Evolutionary conservation across 2,329 filamentous ascomycete genomes (phyloP), one percentile per base, ranked within the genome.

Genomic region (Talaromyces sp.): DNA sequence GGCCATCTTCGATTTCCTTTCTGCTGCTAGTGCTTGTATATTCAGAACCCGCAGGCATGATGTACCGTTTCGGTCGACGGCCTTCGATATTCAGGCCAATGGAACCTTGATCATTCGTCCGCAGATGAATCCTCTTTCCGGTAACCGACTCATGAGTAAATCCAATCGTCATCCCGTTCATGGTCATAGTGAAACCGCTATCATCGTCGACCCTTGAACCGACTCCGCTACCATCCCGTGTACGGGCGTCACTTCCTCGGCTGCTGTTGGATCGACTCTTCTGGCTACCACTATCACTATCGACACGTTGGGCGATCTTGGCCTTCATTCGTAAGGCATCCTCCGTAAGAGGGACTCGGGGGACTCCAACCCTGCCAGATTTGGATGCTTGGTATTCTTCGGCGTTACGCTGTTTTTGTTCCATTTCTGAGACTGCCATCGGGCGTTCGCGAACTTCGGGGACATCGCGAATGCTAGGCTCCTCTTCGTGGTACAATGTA

Each of bases 261-360:
- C 74, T 76, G 64, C 74, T 74, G 61, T 69, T 70, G 5, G 73
- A 74, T 19, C 70, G 71, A 58, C 69, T 76, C 56, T 75, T 74
- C 53, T 73, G 71, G 54, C 73, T 76, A 25, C 70, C 73, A 43
- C 69, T 73, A 40, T 76, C 74, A 53, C 73, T 75, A 35, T 67
- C 69, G 5, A 66, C 59, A 40, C 70, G 67, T 11, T 60, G 62
- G 10, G 52, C 41, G n/a, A 64, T 60, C 53, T 74, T 74, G 46
- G 63, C 61, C 35, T 71, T 68, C 39, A 69, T 63, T 37, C 43
- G 52, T 43, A 75, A 59, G 3, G 69, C 66, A 59, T 75, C 73
- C 3, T 66, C 61, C 2, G 72, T 75, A 33, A 72, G 62, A n/a
- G 72, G 69, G 13, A 69, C 56, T 5, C 65, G 62, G 15, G 72